A percentile compares a stretch with the other conserved stretches of the same genome.
Evolutionary conservation across 2,329 filamentous ascomycete genomes (phyloP).

Genomic region (Epicoccum nigrum): DNA sequence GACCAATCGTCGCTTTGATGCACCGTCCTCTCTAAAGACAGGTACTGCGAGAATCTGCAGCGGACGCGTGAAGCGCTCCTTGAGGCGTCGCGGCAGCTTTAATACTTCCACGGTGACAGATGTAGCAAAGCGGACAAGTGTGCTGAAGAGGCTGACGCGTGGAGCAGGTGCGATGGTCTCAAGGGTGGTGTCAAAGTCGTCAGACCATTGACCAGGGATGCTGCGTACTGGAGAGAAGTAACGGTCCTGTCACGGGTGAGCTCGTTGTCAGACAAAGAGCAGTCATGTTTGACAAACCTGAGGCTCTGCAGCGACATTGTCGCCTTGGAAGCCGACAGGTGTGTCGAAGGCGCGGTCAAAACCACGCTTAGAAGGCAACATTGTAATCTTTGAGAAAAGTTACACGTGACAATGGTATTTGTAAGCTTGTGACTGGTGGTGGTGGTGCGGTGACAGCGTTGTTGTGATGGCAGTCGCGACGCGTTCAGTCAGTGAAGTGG

Average conservation of each 20-base stretch:
- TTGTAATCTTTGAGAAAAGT: constrained; percentile 6
- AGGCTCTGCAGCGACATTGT: constrained; percentile 22
- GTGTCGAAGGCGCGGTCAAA: constrained; percentile 23
- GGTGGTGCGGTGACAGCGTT: background rate
- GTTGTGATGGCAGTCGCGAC: constrained; percentile 16
- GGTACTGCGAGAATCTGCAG: constrained; percentile 31
- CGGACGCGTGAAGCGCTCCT: constrained; percentile 18
- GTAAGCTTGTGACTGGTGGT: constrained; percentile 1
- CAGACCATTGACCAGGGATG: constrained; percentile 30
- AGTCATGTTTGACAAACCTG: constrained; percentile 25
- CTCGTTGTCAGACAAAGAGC: constrained; percentile 13
- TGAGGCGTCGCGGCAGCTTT: constrained; percentile 18
- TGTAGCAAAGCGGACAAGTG: constrained; percentile 22
- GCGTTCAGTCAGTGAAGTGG: constrained; percentile 4
- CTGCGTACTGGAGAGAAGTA: background rate
- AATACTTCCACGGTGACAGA: constrained; percentile 18
- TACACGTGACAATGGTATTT: background rate
- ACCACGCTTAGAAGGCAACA: constrained; percentile 23
- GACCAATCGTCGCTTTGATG: constrained; percentile 40
- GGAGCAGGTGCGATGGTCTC: background rate
- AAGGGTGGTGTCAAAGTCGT: background rate
- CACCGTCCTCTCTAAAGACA: constrained; percentile 26
- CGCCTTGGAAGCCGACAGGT: constrained; percentile 21
- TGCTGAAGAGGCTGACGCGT: constrained; percentile 16
- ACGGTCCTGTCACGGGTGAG: constrained; percentile 24